Conservation (phyloP, 495 filamentous ascomycete genomes). For the Hyphodiscus hymeniophilus region DNA sequence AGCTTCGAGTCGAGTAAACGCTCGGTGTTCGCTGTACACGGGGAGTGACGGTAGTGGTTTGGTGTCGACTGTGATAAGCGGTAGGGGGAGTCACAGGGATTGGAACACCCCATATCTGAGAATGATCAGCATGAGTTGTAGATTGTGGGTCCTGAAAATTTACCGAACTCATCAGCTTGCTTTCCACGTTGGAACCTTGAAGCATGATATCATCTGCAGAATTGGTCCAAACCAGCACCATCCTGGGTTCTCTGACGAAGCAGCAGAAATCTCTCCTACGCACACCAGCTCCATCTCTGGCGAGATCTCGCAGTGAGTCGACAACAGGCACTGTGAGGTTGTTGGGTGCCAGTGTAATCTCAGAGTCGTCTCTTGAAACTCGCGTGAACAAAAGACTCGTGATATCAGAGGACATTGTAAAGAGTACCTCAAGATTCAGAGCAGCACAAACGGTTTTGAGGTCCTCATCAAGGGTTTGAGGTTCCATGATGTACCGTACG, state of each 20-base stretch:
- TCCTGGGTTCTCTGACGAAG: slow-evolving; percentile 25
- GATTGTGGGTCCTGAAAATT: background rate
- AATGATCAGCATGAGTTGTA: background rate
- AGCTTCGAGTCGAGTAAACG: background rate
- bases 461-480: background rate
- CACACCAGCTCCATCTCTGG: slow-evolving; percentile 17
- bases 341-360: slow-evolving; percentile 22
- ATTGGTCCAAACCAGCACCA: slow-evolving; percentile 32
- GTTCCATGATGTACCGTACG: background rate
- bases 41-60: background rate
- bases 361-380: slow-evolving; percentile 24
- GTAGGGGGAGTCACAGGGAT: slow-evolving; percentile 3
- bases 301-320: slow-evolving; percentile 21
- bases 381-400: slow-evolving; percentile 23
- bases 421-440: slow-evolving; percentile 24
- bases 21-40: background rate
- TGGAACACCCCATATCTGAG: slow-evolving; percentile 9
- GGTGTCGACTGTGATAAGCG: background rate
- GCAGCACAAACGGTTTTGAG: slow-evolving; percentile 22
- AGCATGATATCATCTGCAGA: slow-evolving; percentile 28
- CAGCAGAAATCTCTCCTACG: slow-evolving; percentile 24
- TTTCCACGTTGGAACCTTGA: slow-evolving; percentile 30
- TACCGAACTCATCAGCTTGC: slow-evolving; percentile 11
- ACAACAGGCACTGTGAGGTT: slow-evolving; percentile 25
- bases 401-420: slow-evolving; percentile 30